A percentile compares a stretch with the other conserved stretches of the same genome.
phyloP scores from a whole-genome alignment of 768 basidiomycete species.

The Mrakia blollopis region DNA sequence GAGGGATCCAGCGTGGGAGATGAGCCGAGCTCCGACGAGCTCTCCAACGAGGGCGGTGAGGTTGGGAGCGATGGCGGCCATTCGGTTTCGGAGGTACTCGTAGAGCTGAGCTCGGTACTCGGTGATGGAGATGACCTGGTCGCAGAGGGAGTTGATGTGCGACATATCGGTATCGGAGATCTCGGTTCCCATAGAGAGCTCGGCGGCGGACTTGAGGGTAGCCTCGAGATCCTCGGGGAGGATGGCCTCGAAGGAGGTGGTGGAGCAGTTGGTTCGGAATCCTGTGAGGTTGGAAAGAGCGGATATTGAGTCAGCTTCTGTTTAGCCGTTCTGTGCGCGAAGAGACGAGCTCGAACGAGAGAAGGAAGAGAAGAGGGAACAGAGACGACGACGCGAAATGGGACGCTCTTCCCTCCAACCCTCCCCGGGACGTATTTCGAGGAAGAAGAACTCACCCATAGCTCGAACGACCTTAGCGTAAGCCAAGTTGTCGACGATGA shows the following conservation, averaged over 20 bases:
- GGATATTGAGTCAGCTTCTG: neutral
- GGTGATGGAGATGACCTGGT: slow-evolving; percentile 96
- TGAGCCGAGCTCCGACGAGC: slow-evolving; percentile 67
- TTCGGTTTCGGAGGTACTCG: slow-evolving; percentile 94
- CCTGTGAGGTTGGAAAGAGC: slow-evolving; percentile 50
- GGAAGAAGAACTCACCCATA: slow-evolving; percentile 63
- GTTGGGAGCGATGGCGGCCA: slow-evolving; percentile 97
- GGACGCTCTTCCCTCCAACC: neutral
- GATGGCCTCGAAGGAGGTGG: slow-evolving; percentile 78
- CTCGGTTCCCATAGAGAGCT: slow-evolving; percentile 99
- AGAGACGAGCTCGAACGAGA: slow-evolving; percentile 13
- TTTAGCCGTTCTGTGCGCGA: neutral
- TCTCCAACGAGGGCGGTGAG: slow-evolving; percentile 78
- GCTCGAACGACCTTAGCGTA: slow-evolving; percentile 88
- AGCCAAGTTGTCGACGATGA: slow-evolving; percentile 92
- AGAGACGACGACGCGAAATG: too few relatives aligned
- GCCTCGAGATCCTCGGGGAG: slow-evolving; percentile 97
- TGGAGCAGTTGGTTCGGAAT: slow-evolving; percentile 87
- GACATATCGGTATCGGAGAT: slow-evolving; percentile 92
- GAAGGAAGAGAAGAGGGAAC: neutral
- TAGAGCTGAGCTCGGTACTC: slow-evolving; percentile 90
- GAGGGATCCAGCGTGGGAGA: slow-evolving; percentile 53
- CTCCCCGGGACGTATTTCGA: neutral
- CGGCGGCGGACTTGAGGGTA: slow-evolving; percentile 88
- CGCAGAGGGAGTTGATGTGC: slow-evolving; percentile 95